These are phyloP conservation scores for Cercospora sp. DNA, from an alignment of 2,329 filamentous ascomycete species.

Conservation along the genomic window DNA sequence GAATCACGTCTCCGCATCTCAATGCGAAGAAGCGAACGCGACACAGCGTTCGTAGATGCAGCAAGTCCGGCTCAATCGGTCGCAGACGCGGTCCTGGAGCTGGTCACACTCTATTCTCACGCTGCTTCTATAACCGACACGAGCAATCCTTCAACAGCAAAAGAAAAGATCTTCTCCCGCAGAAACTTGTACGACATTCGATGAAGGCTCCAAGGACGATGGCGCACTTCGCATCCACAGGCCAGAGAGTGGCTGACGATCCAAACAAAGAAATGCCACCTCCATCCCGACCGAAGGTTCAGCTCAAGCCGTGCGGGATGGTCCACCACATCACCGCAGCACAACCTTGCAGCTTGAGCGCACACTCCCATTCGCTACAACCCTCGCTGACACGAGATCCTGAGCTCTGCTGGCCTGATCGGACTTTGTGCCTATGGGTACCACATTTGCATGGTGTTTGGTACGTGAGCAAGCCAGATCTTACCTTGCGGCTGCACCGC, in stretches of 20 bases:
- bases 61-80: background rate
- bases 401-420: conserved; percentile 10
- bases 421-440: background rate
- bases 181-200: background rate
- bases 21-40: background rate
- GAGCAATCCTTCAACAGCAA: background rate
- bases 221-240: conserved; percentile 2
- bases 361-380: conserved; percentile 15
- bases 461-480: conserved; percentile 8
- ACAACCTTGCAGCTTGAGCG: conserved; percentile 15
- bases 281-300: conserved; percentile 14
- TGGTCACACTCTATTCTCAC: background rate
- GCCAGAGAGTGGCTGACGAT: background rate
- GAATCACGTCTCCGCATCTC: background rate
- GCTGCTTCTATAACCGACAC: background rate
- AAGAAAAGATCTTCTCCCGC: background rate
- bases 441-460: background rate
- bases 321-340: conserved; percentile 17
- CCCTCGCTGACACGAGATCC: conserved; percentile 1
- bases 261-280: conserved; percentile 3
- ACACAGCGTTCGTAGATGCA: background rate
- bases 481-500: background rate
- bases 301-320: conserved; percentile 11
- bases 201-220: background rate
- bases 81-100: background rate